Conservation (phyloP, 2,329 filamentous ascomycete genomes). For the Pyrenochaeta sp. region DNA sequence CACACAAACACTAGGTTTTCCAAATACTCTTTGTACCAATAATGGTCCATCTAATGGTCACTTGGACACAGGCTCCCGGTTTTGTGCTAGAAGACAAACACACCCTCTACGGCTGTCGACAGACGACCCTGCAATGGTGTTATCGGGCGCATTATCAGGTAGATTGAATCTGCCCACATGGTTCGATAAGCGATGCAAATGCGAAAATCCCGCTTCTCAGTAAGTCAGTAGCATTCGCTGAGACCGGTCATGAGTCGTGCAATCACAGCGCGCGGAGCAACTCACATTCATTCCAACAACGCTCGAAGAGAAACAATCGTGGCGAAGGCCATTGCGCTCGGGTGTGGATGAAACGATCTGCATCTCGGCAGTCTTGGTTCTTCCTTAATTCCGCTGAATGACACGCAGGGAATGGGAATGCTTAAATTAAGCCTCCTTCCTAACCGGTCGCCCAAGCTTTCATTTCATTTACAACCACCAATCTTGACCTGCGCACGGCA, state of each 20-base stretch:
- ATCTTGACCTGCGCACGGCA: constrained; percentile 29
- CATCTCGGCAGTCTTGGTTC: constrained; percentile 25
- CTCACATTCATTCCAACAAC: too few species aligned
- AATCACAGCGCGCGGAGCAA: too few species aligned
- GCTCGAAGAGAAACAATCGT: too few species aligned
- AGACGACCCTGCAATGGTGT: constrained; percentile 19
- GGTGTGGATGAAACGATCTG: constrained; percentile 17
- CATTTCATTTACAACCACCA: constrained; percentile 40
- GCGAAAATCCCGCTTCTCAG: background rate
- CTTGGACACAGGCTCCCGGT: background rate
- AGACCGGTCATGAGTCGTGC: too few species aligned
- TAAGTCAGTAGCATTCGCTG: too few species aligned
- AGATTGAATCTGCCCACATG: constrained; percentile 11
- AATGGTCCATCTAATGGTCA: background rate
- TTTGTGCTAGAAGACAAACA: too few species aligned
- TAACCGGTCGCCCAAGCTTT: constrained; percentile 37
- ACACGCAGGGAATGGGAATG: constrained; percentile 16
- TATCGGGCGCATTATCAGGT: constrained; percentile 10
- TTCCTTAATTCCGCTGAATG: constrained; percentile 7
- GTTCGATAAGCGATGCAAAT: constrained; percentile 8
- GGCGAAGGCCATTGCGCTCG: constrained; percentile 15
- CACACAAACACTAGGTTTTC: too few species aligned
- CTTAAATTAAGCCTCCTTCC: constrained; percentile 43
- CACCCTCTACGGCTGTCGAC: constrained; percentile 16
- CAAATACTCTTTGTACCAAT: too few species aligned